Evolutionary conservation across 2,329 filamentous ascomycete genomes (phyloP).

Genomic region (Colletotrichum higginsianum): DNA sequence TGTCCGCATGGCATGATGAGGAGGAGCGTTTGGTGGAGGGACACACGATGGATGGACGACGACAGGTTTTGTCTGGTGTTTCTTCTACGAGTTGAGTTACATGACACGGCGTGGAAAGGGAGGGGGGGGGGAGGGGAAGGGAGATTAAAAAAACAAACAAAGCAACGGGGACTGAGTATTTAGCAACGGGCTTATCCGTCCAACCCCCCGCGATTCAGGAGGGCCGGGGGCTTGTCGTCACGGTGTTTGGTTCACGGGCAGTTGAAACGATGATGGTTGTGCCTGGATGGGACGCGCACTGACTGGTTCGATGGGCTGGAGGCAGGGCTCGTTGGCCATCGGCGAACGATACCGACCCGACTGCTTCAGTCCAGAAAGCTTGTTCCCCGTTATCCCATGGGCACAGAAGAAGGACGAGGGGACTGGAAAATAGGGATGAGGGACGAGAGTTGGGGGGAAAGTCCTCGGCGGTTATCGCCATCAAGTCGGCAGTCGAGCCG

Average conservation of each 20-base stretch:
- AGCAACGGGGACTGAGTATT: neutral
- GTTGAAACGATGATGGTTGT: slow-evolving; percentile 25
- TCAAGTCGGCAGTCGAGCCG: slow-evolving; percentile 18
- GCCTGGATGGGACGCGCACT: slow-evolving; percentile 4
- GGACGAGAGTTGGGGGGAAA: neutral
- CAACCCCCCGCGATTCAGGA: neutral
- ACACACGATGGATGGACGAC: neutral
- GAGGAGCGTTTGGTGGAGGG: neutral
- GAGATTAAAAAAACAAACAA: too few species aligned
- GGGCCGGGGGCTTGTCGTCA: neutral
- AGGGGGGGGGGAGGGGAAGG: neutral
- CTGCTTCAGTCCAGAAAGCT: slow-evolving; percentile 14
- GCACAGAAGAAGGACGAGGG: too few species aligned
- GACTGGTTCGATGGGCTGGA: slow-evolving; percentile 26
- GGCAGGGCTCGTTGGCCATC: slow-evolving; percentile 12
- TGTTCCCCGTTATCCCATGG: neutral
- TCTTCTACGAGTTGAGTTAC: too few species aligned
- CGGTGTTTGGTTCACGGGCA: neutral
- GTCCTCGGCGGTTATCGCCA: neutral
- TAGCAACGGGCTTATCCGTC: neutral
- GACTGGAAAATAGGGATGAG: neutral
- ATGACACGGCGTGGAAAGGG: rapidly evolving
- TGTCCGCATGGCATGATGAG: slow-evolving; percentile 32
- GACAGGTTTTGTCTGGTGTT: neutral
- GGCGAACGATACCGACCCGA: slow-evolving; percentile 7